Percentiles rank a stretch among this genome's conserved stretches.
These are phyloP conservation scores for Tillandsia fasciculata DNA, from an alignment of 176 grass and related monocot genomes.

Conservation along the genomic window DNA sequence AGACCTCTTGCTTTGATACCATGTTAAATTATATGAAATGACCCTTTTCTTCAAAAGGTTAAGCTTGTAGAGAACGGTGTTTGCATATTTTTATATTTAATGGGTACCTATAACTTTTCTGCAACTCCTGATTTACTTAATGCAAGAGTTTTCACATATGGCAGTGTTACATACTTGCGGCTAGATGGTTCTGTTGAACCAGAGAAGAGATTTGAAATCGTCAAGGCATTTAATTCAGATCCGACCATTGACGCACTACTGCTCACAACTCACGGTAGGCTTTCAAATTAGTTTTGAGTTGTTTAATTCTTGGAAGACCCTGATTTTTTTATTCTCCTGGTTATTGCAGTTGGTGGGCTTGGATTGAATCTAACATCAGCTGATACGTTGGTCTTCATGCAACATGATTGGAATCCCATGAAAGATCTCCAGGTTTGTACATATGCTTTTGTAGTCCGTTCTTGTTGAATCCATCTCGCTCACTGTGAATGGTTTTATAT, in stretches of 20 bases:
- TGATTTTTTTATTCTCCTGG: conserved; percentile 16
- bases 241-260: conserved; percentile 93
- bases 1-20: no score
- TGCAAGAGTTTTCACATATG: conserved; percentile 18
- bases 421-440: conserved; percentile 83
- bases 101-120: not conserved
- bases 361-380: conserved; percentile 98
- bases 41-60: no score
- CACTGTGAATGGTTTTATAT: not conserved
- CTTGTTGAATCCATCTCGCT: not conserved
- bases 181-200: conserved; percentile 87
- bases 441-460: not conserved
- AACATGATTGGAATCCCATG: conserved; percentile 99
- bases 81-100: no score
- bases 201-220: conserved; percentile 97
- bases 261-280: conserved; percentile 82
- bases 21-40: no score
- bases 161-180: conserved; percentile 82
- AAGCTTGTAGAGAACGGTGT: no score
- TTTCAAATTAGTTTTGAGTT: not conserved
- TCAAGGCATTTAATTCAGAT: conserved; percentile 97
- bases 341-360: conserved; percentile 76
- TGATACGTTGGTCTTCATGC: conserved; percentile 95
- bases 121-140: not conserved
- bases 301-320: not conserved